Base-by-base conservation (phyloP, 306 rosid species). In the Mimosa pudica region DNA sequence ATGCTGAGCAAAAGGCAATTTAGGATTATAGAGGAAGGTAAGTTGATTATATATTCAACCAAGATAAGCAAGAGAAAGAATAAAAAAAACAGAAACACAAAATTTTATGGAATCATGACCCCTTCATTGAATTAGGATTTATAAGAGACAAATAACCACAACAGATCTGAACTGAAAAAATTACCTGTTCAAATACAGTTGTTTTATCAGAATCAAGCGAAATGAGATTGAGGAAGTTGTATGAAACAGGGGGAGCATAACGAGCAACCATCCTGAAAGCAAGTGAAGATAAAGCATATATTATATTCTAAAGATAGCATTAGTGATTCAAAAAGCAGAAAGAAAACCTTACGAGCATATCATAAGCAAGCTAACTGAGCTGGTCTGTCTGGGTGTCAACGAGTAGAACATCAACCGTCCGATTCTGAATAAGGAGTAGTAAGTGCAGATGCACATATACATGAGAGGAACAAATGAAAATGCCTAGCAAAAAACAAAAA, bases 361-460 rank as follows among this genome's bases (percentile, higher is more conserved):
- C 97, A 92, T 91, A 80, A 94, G 97, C 93, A 94, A 89, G 89
- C 90, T 92, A 77, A 94, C 98, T n/a, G 98, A 89, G 92, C 97
- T 91, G 51, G 97, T 94, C 84, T 94, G 97, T 84, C 90, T 84
- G 79, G 98, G 98, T 42, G 98, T 94, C 79, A 94, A 74, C 35
- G 97, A 92, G 89, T 94, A 94, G 77, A 94, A 91, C 95, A 89
- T 91, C 89, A 89, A 85, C 91, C 85, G 91, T 80, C 98, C 98
- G 63, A 94, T 84, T 85, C 89, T 94, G 90, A 91, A 91, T 90
- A 94, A 83, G 73, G 98, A 94, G 89, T 92, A 94, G 82, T 94
- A 94, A 61, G 98, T 94, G 89, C 98, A 94, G 74, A 94, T 75
- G 87, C 98, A 94, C 98, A 92, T 94, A 83, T 94, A 94, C 97